phyloP scores from a whole-genome alignment of 495 filamentous ascomycete species.

The Durotheca rogersii region DNA sequence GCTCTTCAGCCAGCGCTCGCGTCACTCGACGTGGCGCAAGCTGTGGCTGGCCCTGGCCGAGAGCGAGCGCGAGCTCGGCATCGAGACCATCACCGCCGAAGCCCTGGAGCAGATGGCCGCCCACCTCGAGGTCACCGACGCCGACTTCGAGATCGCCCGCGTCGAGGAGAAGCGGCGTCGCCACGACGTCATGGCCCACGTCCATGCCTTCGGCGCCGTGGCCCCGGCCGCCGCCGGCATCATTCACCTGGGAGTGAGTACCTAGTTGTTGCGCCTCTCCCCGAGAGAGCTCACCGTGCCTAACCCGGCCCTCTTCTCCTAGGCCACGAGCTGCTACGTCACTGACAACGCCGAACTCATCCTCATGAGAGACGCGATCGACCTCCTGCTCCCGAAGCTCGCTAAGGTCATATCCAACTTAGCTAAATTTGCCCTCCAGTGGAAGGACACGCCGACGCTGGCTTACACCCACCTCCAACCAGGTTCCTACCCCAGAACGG shows the following conservation, averaged over 20 bases:
- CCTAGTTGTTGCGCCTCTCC: no score
- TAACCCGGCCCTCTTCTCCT: no score
- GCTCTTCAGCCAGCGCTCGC: conserved; percentile 69
- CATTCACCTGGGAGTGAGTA: conserved; percentile 20
- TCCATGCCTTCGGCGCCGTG: conserved; percentile 67
- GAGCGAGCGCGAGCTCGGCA: conserved; percentile 68
- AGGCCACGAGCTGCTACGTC: conserved; percentile 42
- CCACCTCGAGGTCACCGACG: conserved; percentile 71
- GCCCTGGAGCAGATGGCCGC: conserved; percentile 74
- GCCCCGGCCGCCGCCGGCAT: conserved; percentile 78
- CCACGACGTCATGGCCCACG: conserved; percentile 70
- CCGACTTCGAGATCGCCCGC: conserved; percentile 73
- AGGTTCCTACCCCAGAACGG: conserved; percentile 35
- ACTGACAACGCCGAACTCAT: conserved; percentile 92
- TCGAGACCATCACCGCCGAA: conserved; percentile 63
- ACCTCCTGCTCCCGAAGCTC: conserved; percentile 63
- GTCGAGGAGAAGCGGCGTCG: conserved; percentile 78
- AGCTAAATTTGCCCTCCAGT: conserved; percentile 69
- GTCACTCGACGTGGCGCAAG: conserved; percentile 74
- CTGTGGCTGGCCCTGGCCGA: conserved; percentile 86
- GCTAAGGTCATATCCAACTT: conserved; percentile 84
- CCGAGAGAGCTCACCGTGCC: no score
- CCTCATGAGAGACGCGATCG: conserved; percentile 63
- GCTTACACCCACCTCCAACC: conserved; percentile 88
- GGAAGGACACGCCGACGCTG: conserved; percentile 64